Base-by-base conservation (phyloP, 2,329 filamentous ascomycete genomes). In the Tothia fuscella region DNA sequence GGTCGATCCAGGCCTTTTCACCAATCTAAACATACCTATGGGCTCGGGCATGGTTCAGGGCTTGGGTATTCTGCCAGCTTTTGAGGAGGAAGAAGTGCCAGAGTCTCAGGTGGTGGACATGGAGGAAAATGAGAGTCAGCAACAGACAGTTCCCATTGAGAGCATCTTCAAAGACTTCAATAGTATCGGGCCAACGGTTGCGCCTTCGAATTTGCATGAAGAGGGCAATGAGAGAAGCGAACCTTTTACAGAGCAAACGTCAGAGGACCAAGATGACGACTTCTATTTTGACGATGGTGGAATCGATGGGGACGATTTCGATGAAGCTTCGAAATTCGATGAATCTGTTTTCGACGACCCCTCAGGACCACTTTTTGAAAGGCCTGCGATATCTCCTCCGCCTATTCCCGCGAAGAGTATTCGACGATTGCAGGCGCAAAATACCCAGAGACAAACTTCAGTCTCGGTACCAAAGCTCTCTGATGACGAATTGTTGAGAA, bases 281-380 rank as follows among this genome's bases (percentile, higher is more conserved):
- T 62, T 83, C 22, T 84, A 83, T 55, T 85, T 80, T 52, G 77
- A 82, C 47, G 76, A 77, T 52, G 78, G 77, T 2, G 59, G 76
- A 49, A 67, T 71, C 12, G 68, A 72, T 37, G 70, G 68, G 44
- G 59, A 74, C 52, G 68, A 67, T 14, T 49, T 54, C 16, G 35
- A 35, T 13, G 72, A 79, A 21, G 66, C 67, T 1, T 63, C 65
- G 0, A 65, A 71, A 2, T 84, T 86, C 54, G 80, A 86, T 46
- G 81, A 86, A 55, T 80, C 77, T 5, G 70, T 84, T 12, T 85
- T 86, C 52, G 81, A 86, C 48, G 68, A 76, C 41, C 61, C 61
- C 2, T 43, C 51, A n/a, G 52, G 56, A 16, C 60, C 37, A 21
- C 29, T 43, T 12, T 46, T 35, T 20, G 26, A 41, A 22, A 28